These are phyloP conservation scores for Cardamine resedifolia DNA, from an alignment of 345 rosid species.

Conservation along the genomic window DNA sequence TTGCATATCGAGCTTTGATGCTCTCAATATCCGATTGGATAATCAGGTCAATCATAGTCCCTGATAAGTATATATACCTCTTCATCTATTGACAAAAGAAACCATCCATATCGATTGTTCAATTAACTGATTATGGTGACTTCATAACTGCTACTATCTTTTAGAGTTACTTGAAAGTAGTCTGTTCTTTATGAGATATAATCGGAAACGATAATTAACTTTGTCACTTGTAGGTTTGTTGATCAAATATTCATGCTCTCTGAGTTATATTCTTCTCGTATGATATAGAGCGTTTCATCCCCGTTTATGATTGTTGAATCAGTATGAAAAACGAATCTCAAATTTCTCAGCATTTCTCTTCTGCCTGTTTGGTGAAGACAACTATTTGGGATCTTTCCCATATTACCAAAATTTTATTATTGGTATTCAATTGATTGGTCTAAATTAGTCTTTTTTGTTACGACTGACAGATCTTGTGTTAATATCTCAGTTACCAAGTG, in stretches of 20 bases:
- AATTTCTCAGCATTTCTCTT: background rate
- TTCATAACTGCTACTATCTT: constrained; percentile 6
- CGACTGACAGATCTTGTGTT: constrained; percentile 20
- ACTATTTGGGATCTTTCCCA: background rate
- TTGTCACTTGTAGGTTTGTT: background rate
- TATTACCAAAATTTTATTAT: background rate
- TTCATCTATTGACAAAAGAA: background rate
- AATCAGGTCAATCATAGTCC: constrained; percentile 58
- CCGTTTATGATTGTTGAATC: background rate
- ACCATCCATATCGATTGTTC: background rate
- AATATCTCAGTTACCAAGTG: constrained; percentile 43
- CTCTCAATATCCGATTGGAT: constrained; percentile 70
- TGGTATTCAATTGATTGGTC: background rate
- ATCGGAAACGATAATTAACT: background rate
- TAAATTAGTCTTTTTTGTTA: background rate
- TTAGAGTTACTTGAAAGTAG: constrained; percentile 1
- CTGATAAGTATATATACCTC: background rate
- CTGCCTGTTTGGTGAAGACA: background rate
- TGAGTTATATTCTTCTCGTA: background rate
- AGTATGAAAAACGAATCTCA: background rate
- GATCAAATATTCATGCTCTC: constrained; percentile 1
- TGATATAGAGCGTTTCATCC: background rate
- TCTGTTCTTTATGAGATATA: background rate
- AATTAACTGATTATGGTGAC: background rate
- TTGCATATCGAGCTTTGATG: constrained; percentile 60